Conservation (phyloP, 257 asterid genomes). For the Nicotiana attenuata region DNA sequence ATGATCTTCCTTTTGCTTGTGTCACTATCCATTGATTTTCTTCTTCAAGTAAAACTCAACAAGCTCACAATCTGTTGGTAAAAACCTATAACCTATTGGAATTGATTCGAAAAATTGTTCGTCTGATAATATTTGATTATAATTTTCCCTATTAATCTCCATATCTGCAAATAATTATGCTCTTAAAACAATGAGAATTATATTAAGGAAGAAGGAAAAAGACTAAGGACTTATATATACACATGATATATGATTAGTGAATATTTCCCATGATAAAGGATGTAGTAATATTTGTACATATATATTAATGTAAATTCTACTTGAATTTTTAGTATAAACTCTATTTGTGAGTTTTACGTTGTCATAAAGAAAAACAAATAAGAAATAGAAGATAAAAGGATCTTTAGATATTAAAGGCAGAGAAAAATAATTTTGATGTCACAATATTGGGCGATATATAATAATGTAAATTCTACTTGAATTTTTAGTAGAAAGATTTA, state of each 20-base stretch:
- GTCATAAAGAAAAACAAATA: not conserved
- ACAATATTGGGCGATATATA: not conserved
- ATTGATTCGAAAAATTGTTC: not conserved
- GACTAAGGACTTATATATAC: too few relatives aligned
- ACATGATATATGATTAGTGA: too few relatives aligned
- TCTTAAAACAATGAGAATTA: not conserved
- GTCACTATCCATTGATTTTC: not conserved
- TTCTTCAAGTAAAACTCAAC: slow-evolving; percentile 10
- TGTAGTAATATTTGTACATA: not conserved
- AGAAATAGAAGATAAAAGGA: not conserved
- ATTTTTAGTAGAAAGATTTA: not conserved
- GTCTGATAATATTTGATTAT: not conserved
- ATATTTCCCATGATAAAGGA: not conserved
- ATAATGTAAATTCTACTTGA: too few relatives aligned
- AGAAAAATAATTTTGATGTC: not conserved
- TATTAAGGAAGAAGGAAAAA: not conserved
- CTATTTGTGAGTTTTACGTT: not conserved
- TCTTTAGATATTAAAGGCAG: not conserved
- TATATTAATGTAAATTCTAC: not conserved
- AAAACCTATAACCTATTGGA: slow-evolving; percentile 19
- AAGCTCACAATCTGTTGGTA: slow-evolving; percentile 10
- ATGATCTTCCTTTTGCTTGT: too few relatives aligned
- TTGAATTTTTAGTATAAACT: not conserved
- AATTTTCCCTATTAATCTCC: not conserved
- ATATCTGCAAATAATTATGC: not conserved